phyloP scores from a whole-genome alignment of 805 yeast genomes.

The Candida sphagnicola region DNA sequence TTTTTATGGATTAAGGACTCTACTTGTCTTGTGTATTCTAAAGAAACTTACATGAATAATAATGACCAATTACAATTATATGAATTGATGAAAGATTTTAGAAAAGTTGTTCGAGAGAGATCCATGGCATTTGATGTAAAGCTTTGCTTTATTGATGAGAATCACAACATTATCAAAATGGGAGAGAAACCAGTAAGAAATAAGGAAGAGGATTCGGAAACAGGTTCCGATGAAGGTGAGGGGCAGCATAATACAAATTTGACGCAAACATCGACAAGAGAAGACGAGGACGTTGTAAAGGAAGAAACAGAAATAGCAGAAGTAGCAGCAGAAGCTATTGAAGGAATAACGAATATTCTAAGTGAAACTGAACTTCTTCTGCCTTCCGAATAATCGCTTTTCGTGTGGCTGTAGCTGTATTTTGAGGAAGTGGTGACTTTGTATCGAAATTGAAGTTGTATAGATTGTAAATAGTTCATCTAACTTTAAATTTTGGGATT shows the following conservation, averaged over 20 bases:
- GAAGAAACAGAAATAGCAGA: too few species aligned
- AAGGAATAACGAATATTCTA: too few species aligned
- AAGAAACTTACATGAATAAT: slow-evolving; percentile 27
- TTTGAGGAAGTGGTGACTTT: too few species aligned
- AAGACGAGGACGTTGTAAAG: too few species aligned
- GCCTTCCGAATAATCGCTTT: too few species aligned
- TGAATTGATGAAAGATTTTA: slow-evolving; percentile 33
- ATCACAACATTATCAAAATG: slow-evolving; percentile 8
- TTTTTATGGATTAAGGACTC: slow-evolving; percentile 42
- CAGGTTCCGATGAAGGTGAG: slow-evolving; percentile 1
- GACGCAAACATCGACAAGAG: not conserved
- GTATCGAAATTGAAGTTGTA: too few species aligned
- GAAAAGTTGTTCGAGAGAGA: slow-evolving; percentile 27
- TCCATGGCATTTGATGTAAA: slow-evolving; percentile 49
- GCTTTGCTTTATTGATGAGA: slow-evolving; percentile 39
- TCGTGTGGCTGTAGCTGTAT: too few species aligned
- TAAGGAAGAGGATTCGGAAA: slow-evolving; percentile 1
- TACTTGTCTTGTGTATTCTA: slow-evolving; percentile 39
- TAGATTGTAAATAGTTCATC: not conserved
- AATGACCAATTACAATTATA: slow-evolving; percentile 43
- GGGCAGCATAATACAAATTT: not conserved
- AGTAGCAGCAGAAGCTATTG: too few species aligned
- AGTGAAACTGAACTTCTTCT: too few species aligned
- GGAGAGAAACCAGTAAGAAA: slow-evolving; percentile 1
- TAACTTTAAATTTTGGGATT: not conserved